Evolutionary conservation across 192 early-diverging fungal genomes (phyloP), one percentile per base, ranked within the genome.

Genomic region (Dissophora globulifera): DNA sequence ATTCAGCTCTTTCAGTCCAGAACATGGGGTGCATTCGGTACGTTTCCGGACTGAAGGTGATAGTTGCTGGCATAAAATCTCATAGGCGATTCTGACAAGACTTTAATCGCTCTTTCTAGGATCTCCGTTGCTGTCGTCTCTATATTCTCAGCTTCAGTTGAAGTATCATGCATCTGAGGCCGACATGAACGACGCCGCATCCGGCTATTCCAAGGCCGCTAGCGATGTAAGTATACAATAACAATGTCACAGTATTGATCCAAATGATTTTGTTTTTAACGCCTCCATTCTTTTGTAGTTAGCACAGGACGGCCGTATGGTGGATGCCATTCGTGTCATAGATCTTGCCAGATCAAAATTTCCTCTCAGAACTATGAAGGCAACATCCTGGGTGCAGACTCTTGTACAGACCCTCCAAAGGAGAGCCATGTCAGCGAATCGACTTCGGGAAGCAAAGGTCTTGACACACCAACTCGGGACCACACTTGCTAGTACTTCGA

Each of bases 21-120:
- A 27, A 66, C 52, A 3, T 75, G 71, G 71, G 50, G 49, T 7
- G 43, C 62, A 19, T 75, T 60, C 55, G 71, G 71, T 75, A 75
- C 10, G 46, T 8, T 16, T 1, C 42, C 13, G 49, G 19, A n/a
- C n/a, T n/a, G n/a, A n/a, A n/a, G n/a, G n/a, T n/a, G n/a, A n/a
- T n/a, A n/a, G n/a, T n/a, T n/a, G n/a, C n/a, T n/a, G n/a, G n/a
- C n/a, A n/a, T n/a, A n/a, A n/a, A n/a, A n/a, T n/a, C n/a, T n/a
- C n/a, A n/a, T n/a, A n/a, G n/a, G n/a, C n/a, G n/a, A n/a, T n/a
- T n/a, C n/a, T n/a, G n/a, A n/a, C n/a, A n/a, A n/a, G n/a, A n/a
- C 16, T n/a, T 45, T 29, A 30, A 43, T 49, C 11, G 6, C 16
- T 32, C n/a, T 13, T 16, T 50, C 2, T 59, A 75, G 71, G 71